These are phyloP conservation scores for Trichoderma arundinaceum DNA, from an alignment of 2,329 filamentous ascomycete species.

Conservation along the genomic window DNA sequence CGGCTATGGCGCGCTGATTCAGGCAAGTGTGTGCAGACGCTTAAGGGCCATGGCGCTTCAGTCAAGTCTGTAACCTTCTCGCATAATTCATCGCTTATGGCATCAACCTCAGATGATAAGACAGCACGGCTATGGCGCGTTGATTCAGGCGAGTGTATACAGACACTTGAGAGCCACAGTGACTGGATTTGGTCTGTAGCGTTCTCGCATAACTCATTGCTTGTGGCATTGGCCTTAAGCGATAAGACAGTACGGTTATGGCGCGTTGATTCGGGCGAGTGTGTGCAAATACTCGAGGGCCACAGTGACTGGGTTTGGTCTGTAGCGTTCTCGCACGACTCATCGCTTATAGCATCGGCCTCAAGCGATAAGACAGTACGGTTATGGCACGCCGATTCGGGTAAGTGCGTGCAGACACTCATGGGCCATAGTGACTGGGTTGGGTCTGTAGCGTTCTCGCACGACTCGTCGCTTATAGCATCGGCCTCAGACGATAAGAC, in stretches of 20 bases:
- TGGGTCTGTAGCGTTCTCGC: background rate
- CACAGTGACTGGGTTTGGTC: background rate
- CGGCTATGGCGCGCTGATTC: too few species aligned
- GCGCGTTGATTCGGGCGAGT: background rate
- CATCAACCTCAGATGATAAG: too few species aligned
- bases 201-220: conserved; percentile 20
- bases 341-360: conserved; percentile 4
- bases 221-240: background rate
- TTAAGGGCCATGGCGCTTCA: too few species aligned
- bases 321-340: conserved; percentile 25
- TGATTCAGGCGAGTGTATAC: too few species aligned
- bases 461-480: conserved; percentile 6
- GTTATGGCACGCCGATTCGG: background rate
- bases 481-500: background rate
- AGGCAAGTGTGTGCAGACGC: background rate
- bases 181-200: background rate
- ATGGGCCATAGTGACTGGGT: too few species aligned
- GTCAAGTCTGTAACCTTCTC: too few species aligned
- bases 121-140: too few species aligned
- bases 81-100: too few species aligned
- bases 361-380: background rate
- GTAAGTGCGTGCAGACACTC: background rate
- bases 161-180: background rate
- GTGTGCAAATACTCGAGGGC: conserved; percentile 20
- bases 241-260: background rate